phyloP scores from a whole-genome alignment of 768 basidiomycete species.

The Saitozyma sp. region DNA sequence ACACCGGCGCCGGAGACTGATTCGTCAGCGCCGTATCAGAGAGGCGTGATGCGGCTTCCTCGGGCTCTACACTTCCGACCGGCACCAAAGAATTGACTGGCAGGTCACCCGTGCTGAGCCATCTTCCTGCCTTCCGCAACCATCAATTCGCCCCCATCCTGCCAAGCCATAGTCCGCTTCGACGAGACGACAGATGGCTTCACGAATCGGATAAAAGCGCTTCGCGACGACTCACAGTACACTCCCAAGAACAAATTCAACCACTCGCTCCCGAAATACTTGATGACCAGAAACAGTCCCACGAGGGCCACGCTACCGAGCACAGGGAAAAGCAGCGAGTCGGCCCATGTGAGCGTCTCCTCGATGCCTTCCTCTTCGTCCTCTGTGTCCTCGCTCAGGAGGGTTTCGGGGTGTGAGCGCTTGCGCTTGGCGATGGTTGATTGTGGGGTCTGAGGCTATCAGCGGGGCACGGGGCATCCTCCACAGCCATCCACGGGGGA shows the following conservation, averaged over 20 bases:
- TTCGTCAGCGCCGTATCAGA: conserved; percentile 5
- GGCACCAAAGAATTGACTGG: no score
- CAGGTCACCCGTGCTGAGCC: not conserved
- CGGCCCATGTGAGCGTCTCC: conserved; percentile 55
- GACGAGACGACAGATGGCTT: not conserved
- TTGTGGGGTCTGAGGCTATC: conserved; percentile 23
- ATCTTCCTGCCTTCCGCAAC: not conserved
- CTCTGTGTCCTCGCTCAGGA: conserved; percentile 5
- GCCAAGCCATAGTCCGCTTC: not conserved
- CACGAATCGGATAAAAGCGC: not conserved
- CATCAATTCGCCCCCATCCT: not conserved
- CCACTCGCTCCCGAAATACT: conserved; percentile 74
- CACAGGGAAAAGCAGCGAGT: conserved; percentile 51
- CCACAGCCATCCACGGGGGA: no score
- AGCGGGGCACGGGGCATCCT: not conserved
- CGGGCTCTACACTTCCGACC: no score
- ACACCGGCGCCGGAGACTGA: conserved; percentile 36
- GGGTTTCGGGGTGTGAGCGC: conserved; percentile 4
- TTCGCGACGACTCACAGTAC: conserved; percentile 39
- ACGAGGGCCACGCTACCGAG: conserved; percentile 68
- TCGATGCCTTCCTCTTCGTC: conserved; percentile 60
- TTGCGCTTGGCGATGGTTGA: conserved; percentile 13
- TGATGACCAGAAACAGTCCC: conserved; percentile 69
- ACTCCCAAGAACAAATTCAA: conserved; percentile 71
- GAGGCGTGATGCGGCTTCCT: not conserved